A percentile compares a stretch with the other conserved stretches of the same genome.
Evolutionary conservation across 73 alveolate genomes (phyloP).

Genomic region (Paramecium tetraurelia): DNA sequence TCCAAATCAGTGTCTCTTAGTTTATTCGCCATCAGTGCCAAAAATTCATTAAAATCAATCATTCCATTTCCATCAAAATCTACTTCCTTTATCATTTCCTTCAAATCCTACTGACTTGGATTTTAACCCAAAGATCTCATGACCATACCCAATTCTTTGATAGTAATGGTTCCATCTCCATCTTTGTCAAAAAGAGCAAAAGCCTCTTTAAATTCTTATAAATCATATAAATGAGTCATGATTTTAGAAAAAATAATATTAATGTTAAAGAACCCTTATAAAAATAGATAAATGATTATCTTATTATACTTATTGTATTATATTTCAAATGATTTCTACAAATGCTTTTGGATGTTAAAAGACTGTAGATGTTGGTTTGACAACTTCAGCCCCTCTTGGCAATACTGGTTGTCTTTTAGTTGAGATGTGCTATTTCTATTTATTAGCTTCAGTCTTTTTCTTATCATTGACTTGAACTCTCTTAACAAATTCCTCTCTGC

Average conservation of each 20-base stretch:
- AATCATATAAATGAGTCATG: conserved; percentile 31
- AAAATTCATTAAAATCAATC: conserved; percentile 96
- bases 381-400: conserved; percentile 57
- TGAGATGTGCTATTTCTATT: conserved; percentile 47
- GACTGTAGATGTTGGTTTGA: conserved; percentile 42
- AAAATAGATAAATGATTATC: not conserved
- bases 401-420: conserved; percentile 61
- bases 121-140: conserved; percentile 95
- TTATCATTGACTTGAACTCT: conserved; percentile 89
- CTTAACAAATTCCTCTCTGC: conserved; percentile 96
- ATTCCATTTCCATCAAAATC: conserved; percentile 98
- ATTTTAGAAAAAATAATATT: not conserved
- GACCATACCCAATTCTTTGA: conserved; percentile 96
- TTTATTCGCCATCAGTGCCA: conserved; percentile 96
- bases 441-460: conserved; percentile 74
- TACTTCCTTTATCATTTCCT: conserved; percentile 89
- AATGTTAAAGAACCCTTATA: not conserved
- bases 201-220: conserved; percentile 91
- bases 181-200: conserved; percentile 96
- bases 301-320: conserved; percentile 36
- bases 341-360: conserved; percentile 63
- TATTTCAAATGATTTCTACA: conserved; percentile 57
- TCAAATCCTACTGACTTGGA: conserved; percentile 92
- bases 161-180: conserved; percentile 95
- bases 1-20: conserved; percentile 97